Evolutionary conservation across 2,329 filamentous ascomycete species (phyloP).

Genomic region (Xylariaceae sp.): DNA sequence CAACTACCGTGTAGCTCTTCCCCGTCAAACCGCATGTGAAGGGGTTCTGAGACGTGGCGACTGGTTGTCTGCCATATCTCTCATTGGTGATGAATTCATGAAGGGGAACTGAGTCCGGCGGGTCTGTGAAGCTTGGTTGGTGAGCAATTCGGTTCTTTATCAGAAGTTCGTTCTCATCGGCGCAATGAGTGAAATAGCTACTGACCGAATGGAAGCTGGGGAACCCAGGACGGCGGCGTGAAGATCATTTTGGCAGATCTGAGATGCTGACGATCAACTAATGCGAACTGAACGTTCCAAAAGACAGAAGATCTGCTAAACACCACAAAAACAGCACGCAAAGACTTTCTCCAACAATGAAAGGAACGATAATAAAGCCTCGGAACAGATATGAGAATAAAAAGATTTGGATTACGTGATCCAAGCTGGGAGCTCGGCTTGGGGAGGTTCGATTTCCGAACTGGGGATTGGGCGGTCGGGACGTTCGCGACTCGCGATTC

Average conservation of each 20-base stretch:
- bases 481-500: too few relatives aligned
- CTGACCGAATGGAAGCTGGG: constrained; percentile 29
- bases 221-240: constrained; percentile 29
- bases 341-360: too few relatives aligned
- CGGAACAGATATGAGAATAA: too few relatives aligned
- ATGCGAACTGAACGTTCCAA: background rate
- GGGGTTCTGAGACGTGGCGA: constrained; percentile 55
- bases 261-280: too few relatives aligned
- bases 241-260: constrained; percentile 26
- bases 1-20: constrained; percentile 53
- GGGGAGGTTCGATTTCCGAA: too few relatives aligned
- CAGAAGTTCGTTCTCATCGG: background rate
- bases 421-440: too few relatives aligned
- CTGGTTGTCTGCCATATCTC: constrained; percentile 56
- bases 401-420: too few relatives aligned
- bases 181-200: background rate
- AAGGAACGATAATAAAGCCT: too few relatives aligned
- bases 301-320: too few relatives aligned
- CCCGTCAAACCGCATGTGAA: constrained; percentile 70
- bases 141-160: background rate
- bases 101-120: constrained; percentile 61
- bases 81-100: constrained; percentile 68
- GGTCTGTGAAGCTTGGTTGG: constrained; percentile 21
- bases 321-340: too few relatives aligned
- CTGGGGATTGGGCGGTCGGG: too few relatives aligned